Base-by-base conservation (phyloP, 164 flowering plant species). In the Saururus chinensis region DNA sequence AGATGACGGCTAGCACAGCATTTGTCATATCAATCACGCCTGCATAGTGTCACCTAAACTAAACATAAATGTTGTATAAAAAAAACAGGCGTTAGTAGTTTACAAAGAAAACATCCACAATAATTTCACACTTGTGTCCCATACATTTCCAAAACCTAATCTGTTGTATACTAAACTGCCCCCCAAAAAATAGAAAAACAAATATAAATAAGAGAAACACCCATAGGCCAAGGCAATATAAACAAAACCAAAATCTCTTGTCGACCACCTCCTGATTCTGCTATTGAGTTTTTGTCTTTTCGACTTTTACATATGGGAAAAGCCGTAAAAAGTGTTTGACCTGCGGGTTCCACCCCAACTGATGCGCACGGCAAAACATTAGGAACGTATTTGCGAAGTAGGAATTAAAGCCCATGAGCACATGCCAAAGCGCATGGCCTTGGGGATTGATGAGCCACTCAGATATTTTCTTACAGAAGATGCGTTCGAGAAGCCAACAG, bases 281-380 rank as follows among this genome's bases (percentile, higher is more conserved):
- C 80, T 74, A 84, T 72, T 79, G 92, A 20, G 67, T 58, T 63
- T 86, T 88, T 0, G 86, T 79, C 67, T 85, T 88, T 56, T 84
- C 63, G 20, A 88, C 77, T 82, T 82, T 85, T 68, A 88, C 92
- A 64, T 85, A 88, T 0, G 95, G 95, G 14, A 85, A 66, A 54
- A 84, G 4, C 12, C 86, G 84, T 69, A 85, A 24, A 51, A 85
- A 65, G 61, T 77, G 68, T 54, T 63, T 73, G 16, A 88, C 76
- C 62, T 63, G 69, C 13, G 95, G 95, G 20, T 62, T 40, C 95
- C 95, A 88, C 16, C 75, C 89, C 49, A 75, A 75, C 62, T 88
- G 95, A 64, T 82, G 80, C 42, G 95, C 95, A 10, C 95, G 90
- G 53, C 95, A 85, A 48, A 81, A 87, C 95, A 87, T 87, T 79